These are phyloP conservation scores for Truncatella angustata DNA, from an alignment of 2,329 filamentous ascomycete genomes.

Conservation along the genomic window DNA sequence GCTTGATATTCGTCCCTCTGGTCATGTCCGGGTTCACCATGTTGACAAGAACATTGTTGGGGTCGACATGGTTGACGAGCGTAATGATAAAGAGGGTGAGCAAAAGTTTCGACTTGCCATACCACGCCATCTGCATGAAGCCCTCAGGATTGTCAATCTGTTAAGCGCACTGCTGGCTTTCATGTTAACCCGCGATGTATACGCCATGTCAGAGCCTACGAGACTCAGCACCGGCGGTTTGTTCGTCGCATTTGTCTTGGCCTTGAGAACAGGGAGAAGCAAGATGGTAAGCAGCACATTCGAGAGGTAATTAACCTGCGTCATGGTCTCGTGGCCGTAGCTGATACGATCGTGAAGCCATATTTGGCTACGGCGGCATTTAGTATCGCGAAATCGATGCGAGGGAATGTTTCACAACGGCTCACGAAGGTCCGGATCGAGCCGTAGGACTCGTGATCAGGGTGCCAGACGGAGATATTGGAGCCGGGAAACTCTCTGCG, in stretches of 20 bases:
- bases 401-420: constrained; percentile 28
- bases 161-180: constrained; percentile 13
- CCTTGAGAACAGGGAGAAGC: constrained; percentile 26
- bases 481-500: constrained; percentile 25
- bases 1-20: neutral
- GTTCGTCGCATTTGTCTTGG: constrained; percentile 7
- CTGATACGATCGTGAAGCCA: constrained; percentile 18
- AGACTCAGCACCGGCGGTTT: constrained; percentile 20
- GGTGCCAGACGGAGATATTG: constrained; percentile 39
- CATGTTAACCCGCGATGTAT: constrained; percentile 15
- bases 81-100: neutral
- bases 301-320: constrained; percentile 40
- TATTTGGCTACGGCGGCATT: constrained; percentile 37
- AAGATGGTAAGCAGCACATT: constrained; percentile 31
- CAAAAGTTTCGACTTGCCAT: constrained; percentile 18
- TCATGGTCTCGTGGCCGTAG: constrained; percentile 36
- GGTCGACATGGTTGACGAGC: constrained; percentile 5
- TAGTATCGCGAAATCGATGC: constrained; percentile 43
- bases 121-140: constrained; percentile 14
- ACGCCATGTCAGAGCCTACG: constrained; percentile 24
- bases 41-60: neutral
- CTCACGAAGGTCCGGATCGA: constrained; percentile 39
- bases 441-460: constrained; percentile 42
- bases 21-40: neutral
- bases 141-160: constrained; percentile 12